phyloP scores from a whole-genome alignment of 2,329 filamentous ascomycete genomes.

The Pseudocercospora vitis region DNA sequence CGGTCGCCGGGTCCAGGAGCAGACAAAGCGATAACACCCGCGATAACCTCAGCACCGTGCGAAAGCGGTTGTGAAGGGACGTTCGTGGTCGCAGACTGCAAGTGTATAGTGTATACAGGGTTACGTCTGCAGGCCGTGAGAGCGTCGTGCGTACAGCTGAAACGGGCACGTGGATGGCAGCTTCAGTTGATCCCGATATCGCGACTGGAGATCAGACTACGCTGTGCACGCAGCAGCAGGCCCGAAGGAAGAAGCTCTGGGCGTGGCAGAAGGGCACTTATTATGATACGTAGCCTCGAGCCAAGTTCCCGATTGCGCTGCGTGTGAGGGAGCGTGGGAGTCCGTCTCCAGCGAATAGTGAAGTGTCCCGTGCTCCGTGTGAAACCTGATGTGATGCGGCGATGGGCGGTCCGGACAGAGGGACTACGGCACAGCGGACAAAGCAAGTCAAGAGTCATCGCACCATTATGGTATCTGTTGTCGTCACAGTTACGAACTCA shows the following conservation, averaged over 20 bases:
- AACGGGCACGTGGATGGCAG: conserved; percentile 4
- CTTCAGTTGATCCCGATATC: background rate
- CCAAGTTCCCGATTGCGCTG: conserved; percentile 4
- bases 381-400: background rate
- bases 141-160: background rate
- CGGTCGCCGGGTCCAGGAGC: conserved; percentile 14
- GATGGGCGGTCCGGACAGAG: background rate
- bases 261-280: background rate
- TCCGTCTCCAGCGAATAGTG: conserved; percentile 6
- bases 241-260: background rate
- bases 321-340: background rate
- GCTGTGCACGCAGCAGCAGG: background rate
- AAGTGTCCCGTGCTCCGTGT: background rate
- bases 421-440: background rate
- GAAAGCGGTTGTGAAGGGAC: background rate
- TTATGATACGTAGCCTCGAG: conserved; percentile 6
- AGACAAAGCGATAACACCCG: background rate
- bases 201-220: background rate
- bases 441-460: background rate
- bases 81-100: too few relatives aligned
- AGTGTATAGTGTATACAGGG: too few relatives aligned
- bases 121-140: too few relatives aligned
- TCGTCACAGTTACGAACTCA: background rate
- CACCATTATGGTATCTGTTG: background rate
- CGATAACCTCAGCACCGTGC: background rate